Evolutionary conservation across 2,329 filamentous ascomycete genomes (phyloP).

Genomic region (Epichloe scottii): DNA sequence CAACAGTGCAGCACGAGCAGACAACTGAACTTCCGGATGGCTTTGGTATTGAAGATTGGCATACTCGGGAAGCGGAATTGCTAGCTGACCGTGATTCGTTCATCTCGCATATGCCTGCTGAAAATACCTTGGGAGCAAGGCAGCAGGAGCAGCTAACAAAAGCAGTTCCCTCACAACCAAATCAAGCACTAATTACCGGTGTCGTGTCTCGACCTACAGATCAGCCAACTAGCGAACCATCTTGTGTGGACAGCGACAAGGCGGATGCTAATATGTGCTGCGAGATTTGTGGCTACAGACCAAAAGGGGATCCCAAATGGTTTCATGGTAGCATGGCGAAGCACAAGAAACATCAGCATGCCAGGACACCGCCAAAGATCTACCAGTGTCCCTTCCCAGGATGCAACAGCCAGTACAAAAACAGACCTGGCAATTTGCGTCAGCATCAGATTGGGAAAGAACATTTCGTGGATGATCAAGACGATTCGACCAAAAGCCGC

Average conservation of each 20-base stretch:
- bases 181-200: neutral
- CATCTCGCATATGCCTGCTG: too few relatives aligned
- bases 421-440: conserved; percentile 41
- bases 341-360: conserved; percentile 38
- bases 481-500: conserved; percentile 23
- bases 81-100: too few relatives aligned
- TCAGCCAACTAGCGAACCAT: neutral
- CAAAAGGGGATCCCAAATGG: conserved; percentile 44
- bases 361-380: conserved; percentile 28
- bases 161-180: neutral
- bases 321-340: conserved; percentile 47
- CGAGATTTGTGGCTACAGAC: conserved; percentile 40
- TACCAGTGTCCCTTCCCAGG: conserved; percentile 41
- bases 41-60: too few relatives aligned
- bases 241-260: conserved; percentile 8
- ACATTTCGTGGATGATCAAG: conserved; percentile 37
- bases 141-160: conserved; percentile 21
- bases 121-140: too few relatives aligned
- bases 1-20: too few relatives aligned
- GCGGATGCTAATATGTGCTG: conserved; percentile 34
- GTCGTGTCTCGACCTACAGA: neutral
- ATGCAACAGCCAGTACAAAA: conserved; percentile 42
- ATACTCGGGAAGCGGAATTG: too few relatives aligned
- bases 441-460: conserved; percentile 45
- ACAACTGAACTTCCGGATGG: too few relatives aligned